Percentiles rank a stretch among this genome's conserved stretches.
Conservation (phyloP, 1,139 yeast species). For the Saccharomycopsis phalli region DNA sequence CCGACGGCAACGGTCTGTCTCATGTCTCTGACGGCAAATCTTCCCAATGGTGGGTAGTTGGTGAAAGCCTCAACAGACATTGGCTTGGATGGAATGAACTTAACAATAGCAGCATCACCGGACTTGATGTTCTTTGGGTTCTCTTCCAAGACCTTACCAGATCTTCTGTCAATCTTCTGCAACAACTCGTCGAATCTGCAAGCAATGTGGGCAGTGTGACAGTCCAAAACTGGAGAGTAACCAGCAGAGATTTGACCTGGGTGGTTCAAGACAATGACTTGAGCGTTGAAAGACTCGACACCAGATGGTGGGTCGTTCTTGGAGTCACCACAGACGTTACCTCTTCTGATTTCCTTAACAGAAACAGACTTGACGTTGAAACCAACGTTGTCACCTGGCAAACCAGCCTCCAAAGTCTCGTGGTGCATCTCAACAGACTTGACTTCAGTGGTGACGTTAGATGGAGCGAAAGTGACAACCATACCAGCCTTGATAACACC, state of each 20-base stretch:
- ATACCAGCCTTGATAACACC: constrained; percentile 89
- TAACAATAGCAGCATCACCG: constrained; percentile 91
- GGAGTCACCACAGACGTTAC: constrained; percentile 94
- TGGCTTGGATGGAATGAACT: constrained; percentile 90
- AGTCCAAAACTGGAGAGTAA: constrained; percentile 88
- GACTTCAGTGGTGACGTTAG: constrained; percentile 89
- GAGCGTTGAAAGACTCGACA: constrained; percentile 78
- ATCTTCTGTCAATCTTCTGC: constrained; percentile 90
- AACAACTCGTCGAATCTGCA: constrained; percentile 79
- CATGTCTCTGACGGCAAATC: constrained; percentile 99
- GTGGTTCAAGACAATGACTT: constrained; percentile 85
- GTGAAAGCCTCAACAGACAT: constrained; percentile 96
- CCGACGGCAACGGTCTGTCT: constrained; percentile 99
- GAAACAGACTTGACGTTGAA: constrained; percentile 94
- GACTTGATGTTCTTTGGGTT: constrained; percentile 82
- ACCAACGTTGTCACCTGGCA: constrained; percentile 93
- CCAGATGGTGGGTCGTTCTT: constrained; percentile 90
- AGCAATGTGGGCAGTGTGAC: constrained; percentile 94
- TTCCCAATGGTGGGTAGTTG: constrained; percentile 97
- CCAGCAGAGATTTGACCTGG: constrained; percentile 93
- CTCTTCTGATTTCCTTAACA: constrained; percentile 90
- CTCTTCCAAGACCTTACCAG: constrained; percentile 83
- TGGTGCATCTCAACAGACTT: constrained; percentile 93
- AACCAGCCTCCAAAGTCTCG: constrained; percentile 78
- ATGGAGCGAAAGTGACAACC: constrained; percentile 87